Base-by-base conservation (phyloP, 129 eudicot genomes). In the Kitagawia praeruptora region DNA sequence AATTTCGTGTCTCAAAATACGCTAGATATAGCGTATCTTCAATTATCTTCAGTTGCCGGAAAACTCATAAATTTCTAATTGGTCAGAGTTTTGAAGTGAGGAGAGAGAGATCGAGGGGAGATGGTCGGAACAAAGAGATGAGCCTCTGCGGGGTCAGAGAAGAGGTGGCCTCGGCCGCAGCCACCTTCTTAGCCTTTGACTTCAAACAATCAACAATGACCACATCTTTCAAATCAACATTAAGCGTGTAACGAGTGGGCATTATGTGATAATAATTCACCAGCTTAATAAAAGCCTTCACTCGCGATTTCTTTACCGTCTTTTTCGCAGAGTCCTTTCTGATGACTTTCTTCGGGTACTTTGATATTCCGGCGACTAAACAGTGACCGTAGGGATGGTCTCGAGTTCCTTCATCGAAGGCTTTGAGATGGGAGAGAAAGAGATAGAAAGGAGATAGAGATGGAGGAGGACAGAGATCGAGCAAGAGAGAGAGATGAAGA, bases 321-420 rank as follows among this genome's bases (percentile, higher is more conserved):
- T 80, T 80, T 49, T 80, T 80, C 42, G 71, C 78, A 0, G 82
- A 80, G 70, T 80, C 82, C 38, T 80, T 80, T 5, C 71, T 45
- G 23, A 80, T 80, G 71, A 80, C 78, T 69, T 80, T 80, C 82
- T 80, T 80, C 16, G 82, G 82, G 78, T 80, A 72, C 82, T 80
- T 80, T 27, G 37, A 51, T 34, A 80, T 80, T 18, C 82, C 82
- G 18, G 73, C 82, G 15, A 80, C 82, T 23, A 80, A 16, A 49
- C 82, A 80, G 77, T 80, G 82, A 8, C 82, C 82, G 77, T 80
- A 80, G 18, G 78, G 78, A 1, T 73, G 70, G 54, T 72, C 78
- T 18, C 78, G 78, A 8, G 82, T 80, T 21, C 82, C 78, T 10
- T 80, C 82, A 58, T 80, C 82, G 74, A 72, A 80, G 25, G 77